Evolutionary conservation across 2,329 filamentous ascomycete species (phyloP).

Genomic region (Westerdykella ornata): DNA sequence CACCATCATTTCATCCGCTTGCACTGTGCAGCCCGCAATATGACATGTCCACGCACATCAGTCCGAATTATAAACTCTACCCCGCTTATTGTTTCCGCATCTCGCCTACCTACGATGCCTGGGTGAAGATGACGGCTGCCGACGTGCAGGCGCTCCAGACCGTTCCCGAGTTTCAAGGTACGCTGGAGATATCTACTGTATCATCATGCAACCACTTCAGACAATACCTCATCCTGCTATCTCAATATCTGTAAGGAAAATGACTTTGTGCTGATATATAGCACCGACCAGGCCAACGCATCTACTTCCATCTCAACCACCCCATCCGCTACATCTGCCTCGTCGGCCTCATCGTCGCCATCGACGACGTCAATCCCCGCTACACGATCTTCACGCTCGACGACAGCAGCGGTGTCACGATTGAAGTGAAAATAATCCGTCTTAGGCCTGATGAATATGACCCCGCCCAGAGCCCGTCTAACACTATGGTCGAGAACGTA

Average conservation of each 20-base stretch:
- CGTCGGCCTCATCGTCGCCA: constrained; percentile 41
- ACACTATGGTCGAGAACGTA: constrained; percentile 36
- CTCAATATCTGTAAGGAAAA: too few species aligned
- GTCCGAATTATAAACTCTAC: constrained; percentile 39
- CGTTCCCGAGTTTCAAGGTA: constrained; percentile 49
- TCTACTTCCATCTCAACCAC: constrained; percentile 52
- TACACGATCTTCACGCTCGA: constrained; percentile 51
- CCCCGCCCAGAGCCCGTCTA: constrained; percentile 23
- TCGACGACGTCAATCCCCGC: constrained; percentile 36
- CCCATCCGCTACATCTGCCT: constrained; percentile 45
- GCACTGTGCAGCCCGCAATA: too few species aligned
- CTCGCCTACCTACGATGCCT: constrained; percentile 56
- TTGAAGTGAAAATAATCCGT: constrained; percentile 50
- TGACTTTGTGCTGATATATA: constrained; percentile 1
- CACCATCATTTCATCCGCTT: too few species aligned
- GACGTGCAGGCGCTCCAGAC: constrained; percentile 50
- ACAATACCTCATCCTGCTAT: too few species aligned
- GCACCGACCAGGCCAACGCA: constrained; percentile 45
- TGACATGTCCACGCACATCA: constrained; percentile 30
- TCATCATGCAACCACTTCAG: not conserved
- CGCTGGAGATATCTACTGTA: not conserved
- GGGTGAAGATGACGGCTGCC: constrained; percentile 54
- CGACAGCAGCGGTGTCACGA: constrained; percentile 53
- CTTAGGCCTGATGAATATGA: constrained; percentile 21
- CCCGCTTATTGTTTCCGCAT: constrained; percentile 54